Evolutionary conservation across 1,139 yeast species (phyloP), one percentile per base, ranked within the genome.

Genomic region (Diutina ranongensis): DNA sequence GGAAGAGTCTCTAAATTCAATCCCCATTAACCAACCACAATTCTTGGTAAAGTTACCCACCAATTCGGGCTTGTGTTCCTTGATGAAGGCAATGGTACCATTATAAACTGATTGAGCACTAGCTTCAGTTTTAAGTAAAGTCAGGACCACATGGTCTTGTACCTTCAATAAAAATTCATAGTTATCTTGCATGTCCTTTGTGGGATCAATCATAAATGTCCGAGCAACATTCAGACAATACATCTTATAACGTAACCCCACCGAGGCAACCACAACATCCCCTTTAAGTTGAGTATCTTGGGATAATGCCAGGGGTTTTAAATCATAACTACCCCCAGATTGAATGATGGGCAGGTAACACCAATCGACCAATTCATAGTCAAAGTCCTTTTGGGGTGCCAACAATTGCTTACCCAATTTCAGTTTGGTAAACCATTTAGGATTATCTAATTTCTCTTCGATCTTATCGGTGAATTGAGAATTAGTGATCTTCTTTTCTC

Each of bases 341-440:
- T 89, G 95, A 49, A 92, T 74, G 48, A 87, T 84, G 28, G 98
- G 97, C 44, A 88, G 79, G 62, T 87, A 88, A 55, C 96, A 85
- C 97, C 97, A 92, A 62, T 92, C 97, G 34, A 92, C 66, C 51
- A 80, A 78, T 50, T 78, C 80, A 3, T 83, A 71, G 56, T 87
- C 95, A 54, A 87, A 83, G 47, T 78, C 79, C 45, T 67, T 57
- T 47, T 58, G 54, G 34, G 65, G 67, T 38, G 65, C 71, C 50
- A 67, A 60, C 31, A 75, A 59, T 49, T 73, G 75, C 53, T 80
- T 72, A 51, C 83, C 89, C 44, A 76, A 59, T 9, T 80, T 73
- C 9, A 78, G 62, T 55, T 82, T 83, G 53, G 73, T 64, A 61
- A 83, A 77, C 70, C 87, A 84, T 56, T 76, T 80, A 49, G 73